Conservation (phyloP, 495 filamentous ascomycete genomes). For the Lophiostoma macrostomum region DNA sequence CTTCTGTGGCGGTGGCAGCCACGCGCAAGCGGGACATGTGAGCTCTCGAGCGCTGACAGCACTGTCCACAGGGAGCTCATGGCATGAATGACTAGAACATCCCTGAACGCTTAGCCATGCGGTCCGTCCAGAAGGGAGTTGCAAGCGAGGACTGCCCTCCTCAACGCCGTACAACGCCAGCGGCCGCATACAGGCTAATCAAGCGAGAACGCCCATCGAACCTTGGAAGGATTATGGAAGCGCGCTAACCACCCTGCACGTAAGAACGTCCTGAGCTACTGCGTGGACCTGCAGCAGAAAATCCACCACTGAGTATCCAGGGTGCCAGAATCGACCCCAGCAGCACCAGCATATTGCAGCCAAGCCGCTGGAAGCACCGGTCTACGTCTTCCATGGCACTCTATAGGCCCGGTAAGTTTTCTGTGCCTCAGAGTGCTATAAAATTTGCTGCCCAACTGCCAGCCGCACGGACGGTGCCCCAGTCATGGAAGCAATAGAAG, state of each 20-base stretch:
- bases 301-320: constrained; percentile 8
- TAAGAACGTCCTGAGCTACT: constrained; percentile 9
- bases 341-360: constrained; percentile 17
- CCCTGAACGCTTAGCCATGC: not conserved
- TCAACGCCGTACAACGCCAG: not conserved
- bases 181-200: constrained; percentile 19
- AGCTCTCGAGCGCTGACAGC: constrained; percentile 5
- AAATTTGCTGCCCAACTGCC: constrained; percentile 28
- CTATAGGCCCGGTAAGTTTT: constrained; percentile 15
- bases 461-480: not conserved
- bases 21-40: constrained; percentile 1
- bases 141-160: constrained; percentile 1
- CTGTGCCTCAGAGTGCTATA: constrained; percentile 9
- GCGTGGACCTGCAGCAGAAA: constrained; percentile 31
- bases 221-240: constrained; percentile 4
- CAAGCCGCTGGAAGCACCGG: constrained; percentile 18
- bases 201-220: constrained; percentile 7
- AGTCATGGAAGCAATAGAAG: constrained; percentile 21
- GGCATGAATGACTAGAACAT: constrained; percentile 6
- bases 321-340: constrained; percentile 7
- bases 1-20: constrained; percentile 16
- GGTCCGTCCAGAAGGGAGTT: constrained; percentile 5
- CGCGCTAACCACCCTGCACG: constrained; percentile 5
- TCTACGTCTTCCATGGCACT: constrained; percentile 12
- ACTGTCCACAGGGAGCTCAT: constrained; percentile 7